Base-by-base conservation (phyloP, 768 basidiomycete species). In the Kwoniella mangroviensis region DNA sequence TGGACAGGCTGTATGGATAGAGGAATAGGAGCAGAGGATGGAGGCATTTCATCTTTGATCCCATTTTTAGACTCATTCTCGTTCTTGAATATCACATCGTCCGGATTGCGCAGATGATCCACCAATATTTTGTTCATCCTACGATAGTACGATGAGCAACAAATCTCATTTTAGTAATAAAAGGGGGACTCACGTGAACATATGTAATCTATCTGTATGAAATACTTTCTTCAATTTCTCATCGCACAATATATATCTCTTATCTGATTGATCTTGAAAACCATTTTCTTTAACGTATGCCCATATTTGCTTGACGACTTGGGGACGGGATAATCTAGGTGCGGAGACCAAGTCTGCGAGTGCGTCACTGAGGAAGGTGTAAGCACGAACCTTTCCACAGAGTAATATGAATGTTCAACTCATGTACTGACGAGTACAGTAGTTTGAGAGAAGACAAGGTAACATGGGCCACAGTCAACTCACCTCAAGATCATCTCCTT, bases 301-400 rank as follows among this genome's bases (percentile, higher is more conserved):
- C 94, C 94, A 97, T 12, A 97, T 84, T 66, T 88, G 88, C 82
- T 96, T 96, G 57, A 97, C 94, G 52, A 92, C 91, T 79, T 94
- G 92, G 4, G 93, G 92, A 28, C 94, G 89, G 52, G 93, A 92
- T 58, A 94, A 83, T 76, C 87, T 88, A 24, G 89, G 87, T 49
- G 86, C 85, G 22, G 88, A 86, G n/a, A 93, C 82, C 26, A 97
- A 84, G 13, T 87, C 87, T 1, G 91, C 88, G 26, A 97, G 84
- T 19, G 92, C 89, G 73, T 87, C 89, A 75, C 94, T 95, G 72
- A 0, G 40, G 40, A 13, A n/a, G 1, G 17, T 5, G 19, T 69
- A 15, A 41, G 65, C 52, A 64, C 6, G 10, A 56, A 4, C 53
- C 53, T 60, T 24, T 49, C 12, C 22, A 34, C 55, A 51, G 57